Evolutionary conservation across 331 rosid genomes (phyloP).

Genomic region (Quercus lobata): DNA sequence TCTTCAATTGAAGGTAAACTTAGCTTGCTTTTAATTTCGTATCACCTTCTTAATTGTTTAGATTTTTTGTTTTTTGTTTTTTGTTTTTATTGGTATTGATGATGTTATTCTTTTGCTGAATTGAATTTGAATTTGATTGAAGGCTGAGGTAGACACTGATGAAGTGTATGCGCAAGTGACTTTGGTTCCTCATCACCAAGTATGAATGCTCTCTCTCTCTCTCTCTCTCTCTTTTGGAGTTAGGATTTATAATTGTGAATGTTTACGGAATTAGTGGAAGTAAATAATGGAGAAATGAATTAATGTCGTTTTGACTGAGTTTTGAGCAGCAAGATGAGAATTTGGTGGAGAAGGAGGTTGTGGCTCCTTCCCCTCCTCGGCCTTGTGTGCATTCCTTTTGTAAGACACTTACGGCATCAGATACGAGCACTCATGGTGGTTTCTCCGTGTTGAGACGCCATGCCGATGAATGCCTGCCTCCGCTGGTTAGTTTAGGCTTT

Average conservation of each 20-base stretch:
- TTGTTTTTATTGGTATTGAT: too few species aligned
- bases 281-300: neutral
- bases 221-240: neutral
- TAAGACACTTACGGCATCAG: conserved; percentile 92
- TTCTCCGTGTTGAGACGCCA: conserved; percentile 93
- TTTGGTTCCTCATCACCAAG: conserved; percentile 61
- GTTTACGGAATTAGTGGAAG: neutral
- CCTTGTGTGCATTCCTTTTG: conserved; percentile 95
- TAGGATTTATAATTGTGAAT: neutral
- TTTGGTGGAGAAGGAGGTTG: conserved; percentile 54
- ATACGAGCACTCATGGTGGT: conserved; percentile 98
- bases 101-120: neutral
- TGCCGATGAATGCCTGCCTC: conserved; percentile 96
- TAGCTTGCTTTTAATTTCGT: neutral
- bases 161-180: conserved; percentile 97
- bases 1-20: conserved; percentile 66
- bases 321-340: conserved; percentile 72
- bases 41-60: too few species aligned
- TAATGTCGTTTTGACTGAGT: neutral
- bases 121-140: neutral
- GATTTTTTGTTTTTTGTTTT: too few species aligned
- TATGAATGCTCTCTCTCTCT: conserved; percentile 18
- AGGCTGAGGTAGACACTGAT: conserved; percentile 96
- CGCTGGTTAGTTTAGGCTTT: conserved; percentile 46
- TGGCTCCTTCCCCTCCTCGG: conserved; percentile 50